These are phyloP conservation scores for Malus hybrid DNA, from an alignment of 331 rosid species.

Conservation along the genomic window DNA sequence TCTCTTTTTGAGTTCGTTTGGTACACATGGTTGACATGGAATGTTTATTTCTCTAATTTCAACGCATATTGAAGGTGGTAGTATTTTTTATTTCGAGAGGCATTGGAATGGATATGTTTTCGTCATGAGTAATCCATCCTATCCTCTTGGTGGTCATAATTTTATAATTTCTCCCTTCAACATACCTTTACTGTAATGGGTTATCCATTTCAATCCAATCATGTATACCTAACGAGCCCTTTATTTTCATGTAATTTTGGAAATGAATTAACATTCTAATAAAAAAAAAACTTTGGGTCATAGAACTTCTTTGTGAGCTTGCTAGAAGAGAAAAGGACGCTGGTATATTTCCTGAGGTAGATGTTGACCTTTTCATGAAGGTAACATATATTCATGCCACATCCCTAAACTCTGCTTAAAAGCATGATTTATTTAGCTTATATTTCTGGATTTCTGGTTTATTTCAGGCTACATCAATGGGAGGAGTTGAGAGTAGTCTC, in stretches of 20 bases:
- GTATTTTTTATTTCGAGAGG: background rate
- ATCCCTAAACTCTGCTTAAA: background rate
- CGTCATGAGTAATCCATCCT: too few relatives aligned
- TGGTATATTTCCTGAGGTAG: conserved; percentile 85
- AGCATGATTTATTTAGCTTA: too few relatives aligned
- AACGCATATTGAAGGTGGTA: background rate
- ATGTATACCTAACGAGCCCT: too few relatives aligned
- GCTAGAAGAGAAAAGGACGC: conserved; percentile 74
- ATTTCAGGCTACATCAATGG: conserved; percentile 82
- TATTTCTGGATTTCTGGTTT: background rate
- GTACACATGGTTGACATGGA: too few relatives aligned
- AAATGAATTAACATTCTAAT: too few relatives aligned
- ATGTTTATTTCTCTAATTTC: background rate
- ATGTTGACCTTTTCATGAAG: conserved; percentile 89
- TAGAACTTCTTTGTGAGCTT: conserved; percentile 70
- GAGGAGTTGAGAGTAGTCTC: conserved; percentile 76
- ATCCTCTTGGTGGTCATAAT: too few relatives aligned
- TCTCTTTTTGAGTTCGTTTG: too few relatives aligned
- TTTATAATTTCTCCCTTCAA: too few relatives aligned
- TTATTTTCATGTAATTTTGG: too few relatives aligned
- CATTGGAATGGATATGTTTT: too few relatives aligned
- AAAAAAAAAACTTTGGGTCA: background rate
- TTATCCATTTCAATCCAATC: too few relatives aligned
- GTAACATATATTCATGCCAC: conserved; percentile 17
- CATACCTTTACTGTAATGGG: too few relatives aligned